Conservation (phyloP, 768 basidiomycete genomes). For the Calocera cornea region DNA sequence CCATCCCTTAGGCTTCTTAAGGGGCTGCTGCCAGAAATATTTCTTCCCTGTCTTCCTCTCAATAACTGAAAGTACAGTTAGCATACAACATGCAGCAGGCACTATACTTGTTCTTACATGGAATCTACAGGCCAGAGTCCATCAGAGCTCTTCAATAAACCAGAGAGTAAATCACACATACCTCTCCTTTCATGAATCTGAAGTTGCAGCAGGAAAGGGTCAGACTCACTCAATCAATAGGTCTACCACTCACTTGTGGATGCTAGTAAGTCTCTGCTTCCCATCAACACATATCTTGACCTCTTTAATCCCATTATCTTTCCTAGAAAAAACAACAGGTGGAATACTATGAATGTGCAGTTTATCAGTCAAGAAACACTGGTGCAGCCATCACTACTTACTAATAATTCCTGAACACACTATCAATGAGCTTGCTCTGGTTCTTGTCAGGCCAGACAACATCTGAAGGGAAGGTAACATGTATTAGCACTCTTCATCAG, state of each 20-base stretch:
- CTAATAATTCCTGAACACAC: background rate
- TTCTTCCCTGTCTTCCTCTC: background rate
- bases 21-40: background rate
- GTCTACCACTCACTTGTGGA: background rate
- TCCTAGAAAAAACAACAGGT: background rate
- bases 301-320: background rate
- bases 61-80: background rate
- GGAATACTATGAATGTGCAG: background rate
- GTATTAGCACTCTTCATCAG: too few relatives aligned
- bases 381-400: background rate
- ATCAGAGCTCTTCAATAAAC: too few relatives aligned
- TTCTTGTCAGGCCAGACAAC: background rate
- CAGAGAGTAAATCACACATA: too few relatives aligned
- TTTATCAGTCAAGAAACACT: too few relatives aligned
- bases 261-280: background rate
- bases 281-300: constrained; percentile 2
- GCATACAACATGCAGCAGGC: background rate
- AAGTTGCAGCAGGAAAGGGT: background rate
- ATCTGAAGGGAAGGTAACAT: background rate
- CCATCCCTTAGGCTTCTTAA: background rate
- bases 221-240: background rate
- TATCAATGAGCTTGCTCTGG: constrained; percentile 3
- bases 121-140: too few relatives aligned
- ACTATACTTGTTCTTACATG: background rate
- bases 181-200: background rate